A percentile compares a stretch with the other conserved stretches of the same genome.
Conservation (phyloP, 1,139 yeast species). For the Cylindricascospora bacillispora region DNA sequence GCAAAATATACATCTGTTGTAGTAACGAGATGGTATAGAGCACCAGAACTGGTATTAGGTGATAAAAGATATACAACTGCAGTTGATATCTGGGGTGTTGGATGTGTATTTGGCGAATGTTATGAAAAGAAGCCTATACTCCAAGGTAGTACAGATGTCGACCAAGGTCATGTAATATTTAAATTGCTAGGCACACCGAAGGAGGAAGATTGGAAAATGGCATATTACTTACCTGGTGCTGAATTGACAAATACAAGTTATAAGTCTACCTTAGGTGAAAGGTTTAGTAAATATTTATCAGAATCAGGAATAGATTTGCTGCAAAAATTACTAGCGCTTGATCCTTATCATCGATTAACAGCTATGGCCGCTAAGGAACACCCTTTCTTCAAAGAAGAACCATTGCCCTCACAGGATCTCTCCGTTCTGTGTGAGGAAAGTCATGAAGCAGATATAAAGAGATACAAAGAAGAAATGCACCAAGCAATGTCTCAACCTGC, state of each 20-base stretch:
- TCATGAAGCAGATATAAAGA: constrained; percentile 74
- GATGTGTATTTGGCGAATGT: constrained; percentile 91
- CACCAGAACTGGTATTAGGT: constrained; percentile 84
- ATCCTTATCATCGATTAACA: constrained; percentile 63
- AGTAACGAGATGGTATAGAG: constrained; percentile 95
- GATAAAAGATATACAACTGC: constrained; percentile 83
- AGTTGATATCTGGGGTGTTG: constrained; percentile 94
- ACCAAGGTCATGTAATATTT: constrained; percentile 77
- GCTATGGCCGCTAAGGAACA: constrained; percentile 70
- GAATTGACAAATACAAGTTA: constrained; percentile 30
- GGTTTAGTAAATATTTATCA: constrained; percentile 30
- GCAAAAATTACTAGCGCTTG: constrained; percentile 42
- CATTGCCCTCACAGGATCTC: constrained; percentile 43
- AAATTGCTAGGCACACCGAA: constrained; percentile 73
- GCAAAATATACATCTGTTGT: constrained; percentile 78
- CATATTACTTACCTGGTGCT: constrained; percentile 50
- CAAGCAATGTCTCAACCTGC: constrained; percentile 23
- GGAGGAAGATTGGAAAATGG: constrained; percentile 51
- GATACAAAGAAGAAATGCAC: constrained; percentile 35
- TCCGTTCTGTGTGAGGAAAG: constrained; percentile 76
- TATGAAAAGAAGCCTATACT: constrained; percentile 72
- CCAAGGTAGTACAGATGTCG: constrained; percentile 78
- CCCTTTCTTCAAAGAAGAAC: constrained; percentile 51
- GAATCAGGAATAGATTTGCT: constrained; percentile 32
- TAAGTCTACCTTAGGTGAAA: constrained; percentile 41